A percentile compares a stretch with the other conserved stretches of the same genome.
Conservation (phyloP, 1,284 basidiomycete genomes). For the Pascua sp. region DNA sequence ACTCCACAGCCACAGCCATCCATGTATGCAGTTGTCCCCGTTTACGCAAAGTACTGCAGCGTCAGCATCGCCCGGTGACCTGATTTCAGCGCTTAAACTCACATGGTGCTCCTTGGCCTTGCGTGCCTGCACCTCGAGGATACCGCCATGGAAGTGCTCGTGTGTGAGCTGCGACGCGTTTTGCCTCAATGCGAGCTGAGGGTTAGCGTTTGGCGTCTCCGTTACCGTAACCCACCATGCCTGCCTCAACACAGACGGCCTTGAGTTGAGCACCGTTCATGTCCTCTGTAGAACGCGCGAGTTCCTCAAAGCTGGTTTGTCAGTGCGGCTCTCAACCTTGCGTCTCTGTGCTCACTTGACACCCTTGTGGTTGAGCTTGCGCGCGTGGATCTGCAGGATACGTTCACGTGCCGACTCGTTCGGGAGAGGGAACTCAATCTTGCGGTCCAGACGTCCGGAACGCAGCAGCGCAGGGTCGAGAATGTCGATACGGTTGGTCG, state of each 20-base stretch:
- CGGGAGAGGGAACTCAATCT: conserved; percentile 76
- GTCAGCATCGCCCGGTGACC: conserved; percentile 10
- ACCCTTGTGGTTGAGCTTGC: conserved; percentile 70
- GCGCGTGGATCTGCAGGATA: conserved; percentile 75
- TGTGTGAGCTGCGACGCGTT: conserved; percentile 85
- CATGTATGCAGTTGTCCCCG: neutral
- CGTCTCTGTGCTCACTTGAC: conserved; percentile 55
- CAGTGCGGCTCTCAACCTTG: neutral
- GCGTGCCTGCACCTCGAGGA: conserved; percentile 92
- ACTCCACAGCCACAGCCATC: too few species aligned
- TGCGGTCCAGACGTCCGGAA: conserved; percentile 70
- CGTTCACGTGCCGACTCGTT: conserved; percentile 68
- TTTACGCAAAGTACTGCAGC: conserved; percentile 25
- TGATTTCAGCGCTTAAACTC: conserved; percentile 19
- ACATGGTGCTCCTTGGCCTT: conserved; percentile 78
- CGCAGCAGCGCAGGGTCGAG: conserved; percentile 75
- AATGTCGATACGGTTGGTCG: conserved; percentile 98
- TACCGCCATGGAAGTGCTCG: conserved; percentile 86
- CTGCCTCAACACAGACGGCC: conserved; percentile 94
- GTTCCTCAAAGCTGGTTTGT: conserved; percentile 59
- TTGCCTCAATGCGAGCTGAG: conserved; percentile 62
- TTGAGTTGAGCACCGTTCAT: conserved; percentile 67
- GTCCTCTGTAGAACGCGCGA: conserved; percentile 70
- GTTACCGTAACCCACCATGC: conserved; percentile 91
- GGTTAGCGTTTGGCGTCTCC: too few species aligned